Evolutionary conservation across 75 land plant species (phyloP).

Genomic region (Pinus tabuliformis): DNA sequence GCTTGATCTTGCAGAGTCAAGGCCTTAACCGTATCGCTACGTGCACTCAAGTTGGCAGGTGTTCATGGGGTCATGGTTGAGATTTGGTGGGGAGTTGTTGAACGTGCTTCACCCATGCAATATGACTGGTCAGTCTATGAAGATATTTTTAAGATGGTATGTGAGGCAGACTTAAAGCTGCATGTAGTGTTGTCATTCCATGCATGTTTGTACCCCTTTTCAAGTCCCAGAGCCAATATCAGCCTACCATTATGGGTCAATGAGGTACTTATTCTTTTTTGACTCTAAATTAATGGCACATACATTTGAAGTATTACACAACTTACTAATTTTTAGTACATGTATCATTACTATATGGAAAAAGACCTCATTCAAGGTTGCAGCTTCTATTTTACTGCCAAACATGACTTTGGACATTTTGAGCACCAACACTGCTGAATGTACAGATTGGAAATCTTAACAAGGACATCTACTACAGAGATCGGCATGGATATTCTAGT

Average conservation of each 20-base stretch:
- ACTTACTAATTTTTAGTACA: background rate
- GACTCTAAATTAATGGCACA: background rate
- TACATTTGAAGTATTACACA: background rate
- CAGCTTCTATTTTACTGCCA: background rate
- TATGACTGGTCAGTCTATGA: constrained; percentile 50
- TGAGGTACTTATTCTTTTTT: constrained; percentile 12
- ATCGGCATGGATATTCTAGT: constrained; percentile 22
- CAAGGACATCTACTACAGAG: constrained; percentile 34
- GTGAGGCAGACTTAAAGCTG: constrained; percentile 30
- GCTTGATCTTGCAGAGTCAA: constrained; percentile 19
- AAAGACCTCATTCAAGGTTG: background rate
- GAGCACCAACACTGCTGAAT: constrained; percentile 5
- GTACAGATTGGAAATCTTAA: constrained; percentile 34
- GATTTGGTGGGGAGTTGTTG: constrained; percentile 70
- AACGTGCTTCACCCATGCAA: constrained; percentile 26
- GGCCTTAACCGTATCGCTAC: constrained; percentile 22
- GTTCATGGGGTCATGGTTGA: constrained; percentile 60
- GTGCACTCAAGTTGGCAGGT: constrained; percentile 45
- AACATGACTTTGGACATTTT: background rate
- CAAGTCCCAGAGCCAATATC: constrained; percentile 9
- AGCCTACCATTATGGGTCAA: constrained; percentile 25
- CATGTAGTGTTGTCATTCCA: constrained; percentile 51
- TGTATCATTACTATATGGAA: background rate
- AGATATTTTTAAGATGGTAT: constrained; percentile 28
- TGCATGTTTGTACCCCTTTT: constrained; percentile 13